Evolutionary conservation across 2,329 filamentous ascomycete genomes (phyloP).

Genomic region (Fusarium udum): DNA sequence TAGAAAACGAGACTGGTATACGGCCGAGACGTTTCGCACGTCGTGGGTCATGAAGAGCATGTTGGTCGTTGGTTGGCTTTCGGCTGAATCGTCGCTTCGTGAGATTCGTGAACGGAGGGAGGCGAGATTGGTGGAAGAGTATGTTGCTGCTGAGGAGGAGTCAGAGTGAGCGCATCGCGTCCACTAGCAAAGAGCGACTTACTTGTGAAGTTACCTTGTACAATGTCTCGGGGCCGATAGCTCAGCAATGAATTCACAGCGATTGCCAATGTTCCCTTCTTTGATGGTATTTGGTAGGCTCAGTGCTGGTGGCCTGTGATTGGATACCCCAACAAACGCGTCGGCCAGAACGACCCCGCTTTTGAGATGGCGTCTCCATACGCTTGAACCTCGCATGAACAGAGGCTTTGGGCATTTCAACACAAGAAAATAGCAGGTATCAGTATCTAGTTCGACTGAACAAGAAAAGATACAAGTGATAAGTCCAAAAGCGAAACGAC

Average conservation of each 20-base stretch:
- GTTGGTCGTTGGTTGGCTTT: slow-evolving; percentile 9
- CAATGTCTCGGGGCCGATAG: accelerated
- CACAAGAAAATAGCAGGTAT: accelerated
- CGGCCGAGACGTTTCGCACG: not conserved
- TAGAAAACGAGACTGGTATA: not conserved
- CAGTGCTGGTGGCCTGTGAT: not conserved
- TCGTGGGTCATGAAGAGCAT: slow-evolving; percentile 4
- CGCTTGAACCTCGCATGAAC: not conserved
- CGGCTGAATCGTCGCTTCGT: not conserved
- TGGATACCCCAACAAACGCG: not conserved
- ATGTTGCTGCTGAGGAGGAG: not conserved
- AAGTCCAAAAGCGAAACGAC: accelerated
- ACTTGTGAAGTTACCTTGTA: accelerated
- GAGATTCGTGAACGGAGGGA: slow-evolving; percentile 1
- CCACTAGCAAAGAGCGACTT: accelerated
- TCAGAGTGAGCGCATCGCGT: not conserved
- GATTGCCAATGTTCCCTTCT: accelerated
- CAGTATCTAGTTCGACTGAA: too few species aligned
- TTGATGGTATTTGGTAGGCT: not conserved
- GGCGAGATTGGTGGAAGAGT: not conserved
- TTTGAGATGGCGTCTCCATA: not conserved
- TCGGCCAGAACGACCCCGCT: not conserved
- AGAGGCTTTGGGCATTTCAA: not conserved
- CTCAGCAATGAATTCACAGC: too few species aligned
- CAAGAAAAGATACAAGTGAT: accelerated